Conservation (phyloP, 1,139 yeast species). For the Pichia sp. region DNA sequence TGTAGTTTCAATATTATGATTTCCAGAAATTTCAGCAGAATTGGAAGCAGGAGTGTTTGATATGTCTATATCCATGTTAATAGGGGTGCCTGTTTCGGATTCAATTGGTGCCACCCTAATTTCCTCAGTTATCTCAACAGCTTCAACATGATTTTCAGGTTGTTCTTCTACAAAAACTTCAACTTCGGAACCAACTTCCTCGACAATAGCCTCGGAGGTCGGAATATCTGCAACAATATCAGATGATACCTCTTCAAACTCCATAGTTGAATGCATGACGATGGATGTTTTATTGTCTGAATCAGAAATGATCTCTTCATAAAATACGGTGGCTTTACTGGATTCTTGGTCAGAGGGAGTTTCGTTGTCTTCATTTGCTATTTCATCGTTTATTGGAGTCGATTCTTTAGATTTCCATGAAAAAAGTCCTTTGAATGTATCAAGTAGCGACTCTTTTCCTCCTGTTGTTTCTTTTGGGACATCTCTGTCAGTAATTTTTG, state of each 20-base stretch:
- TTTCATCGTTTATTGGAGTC: no score
- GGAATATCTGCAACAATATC: neutral
- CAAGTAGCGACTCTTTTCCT: no score
- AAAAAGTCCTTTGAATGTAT: no score
- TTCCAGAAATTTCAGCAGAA: neutral
- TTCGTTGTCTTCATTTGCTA: neutral
- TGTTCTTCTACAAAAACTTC: neutral
- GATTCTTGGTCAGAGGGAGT: neutral
- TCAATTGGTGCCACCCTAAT: no score
- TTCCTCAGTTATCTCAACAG: neutral
- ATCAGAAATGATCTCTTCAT: neutral
- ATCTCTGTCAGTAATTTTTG: neutral
- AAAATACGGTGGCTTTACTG: no score
- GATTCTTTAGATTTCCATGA: no score
- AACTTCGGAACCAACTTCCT: neutral
- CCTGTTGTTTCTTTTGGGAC: no score
- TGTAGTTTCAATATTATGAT: neutral
- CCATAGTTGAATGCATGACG: neutral
- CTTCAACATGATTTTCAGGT: neutral
- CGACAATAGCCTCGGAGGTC: neutral
- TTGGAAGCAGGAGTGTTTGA: neutral
- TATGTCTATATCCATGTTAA: neutral
- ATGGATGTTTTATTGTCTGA: neutral
- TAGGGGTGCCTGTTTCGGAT: no score
- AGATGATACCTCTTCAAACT: neutral